A percentile compares a stretch with the other conserved stretches of the same genome.
Evolutionary conservation across 2,329 filamentous ascomycete genomes (phyloP).

Genomic region (Ustilaginoidea virens): DNA sequence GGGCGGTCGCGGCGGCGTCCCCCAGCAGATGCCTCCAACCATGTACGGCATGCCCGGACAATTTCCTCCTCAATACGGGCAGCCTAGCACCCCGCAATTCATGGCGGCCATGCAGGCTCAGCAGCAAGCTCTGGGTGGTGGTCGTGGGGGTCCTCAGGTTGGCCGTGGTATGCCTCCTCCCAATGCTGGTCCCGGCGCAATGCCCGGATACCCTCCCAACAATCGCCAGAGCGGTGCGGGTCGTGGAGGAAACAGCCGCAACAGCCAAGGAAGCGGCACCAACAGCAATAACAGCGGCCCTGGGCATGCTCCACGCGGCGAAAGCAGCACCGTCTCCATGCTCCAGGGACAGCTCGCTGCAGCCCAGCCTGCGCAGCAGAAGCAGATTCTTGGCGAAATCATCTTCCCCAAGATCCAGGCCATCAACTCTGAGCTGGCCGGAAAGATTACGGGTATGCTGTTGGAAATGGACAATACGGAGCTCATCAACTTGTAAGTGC

Average conservation of each 20-base stretch:
- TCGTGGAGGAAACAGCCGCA: constrained; percentile 21
- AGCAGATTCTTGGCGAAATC: constrained; percentile 95
- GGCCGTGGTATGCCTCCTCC: constrained; percentile 62
- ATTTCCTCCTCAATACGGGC: constrained; percentile 66
- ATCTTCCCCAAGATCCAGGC: constrained; percentile 97
- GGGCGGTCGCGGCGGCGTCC: constrained; percentile 73
- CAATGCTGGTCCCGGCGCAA: constrained; percentile 33
- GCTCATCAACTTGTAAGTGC: constrained; percentile 78
- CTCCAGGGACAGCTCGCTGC: constrained; percentile 43
- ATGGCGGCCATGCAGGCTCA: constrained; percentile 69
- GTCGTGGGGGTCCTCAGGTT: constrained; percentile 49
- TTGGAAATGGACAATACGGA: constrained; percentile 97
- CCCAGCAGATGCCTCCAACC: constrained; percentile 76
- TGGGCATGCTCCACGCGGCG: constrained; percentile 32
- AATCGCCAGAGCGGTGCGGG: constrained; percentile 35
- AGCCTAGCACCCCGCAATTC: constrained; percentile 66
- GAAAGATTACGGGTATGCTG: constrained; percentile 99
- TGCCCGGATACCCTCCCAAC: constrained; percentile 43
- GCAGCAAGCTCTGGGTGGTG: constrained; percentile 42
- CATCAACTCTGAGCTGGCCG: constrained; percentile 87
- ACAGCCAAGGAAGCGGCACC: constrained; percentile 14
- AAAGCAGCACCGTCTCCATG: constrained; percentile 17
- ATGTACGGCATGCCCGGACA: constrained; percentile 71
- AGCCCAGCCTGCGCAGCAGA: constrained; percentile 63
- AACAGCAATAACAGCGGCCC: constrained; percentile 29